Conservation (phyloP, 257 asterid genomes). For the Datura wrightii region DNA sequence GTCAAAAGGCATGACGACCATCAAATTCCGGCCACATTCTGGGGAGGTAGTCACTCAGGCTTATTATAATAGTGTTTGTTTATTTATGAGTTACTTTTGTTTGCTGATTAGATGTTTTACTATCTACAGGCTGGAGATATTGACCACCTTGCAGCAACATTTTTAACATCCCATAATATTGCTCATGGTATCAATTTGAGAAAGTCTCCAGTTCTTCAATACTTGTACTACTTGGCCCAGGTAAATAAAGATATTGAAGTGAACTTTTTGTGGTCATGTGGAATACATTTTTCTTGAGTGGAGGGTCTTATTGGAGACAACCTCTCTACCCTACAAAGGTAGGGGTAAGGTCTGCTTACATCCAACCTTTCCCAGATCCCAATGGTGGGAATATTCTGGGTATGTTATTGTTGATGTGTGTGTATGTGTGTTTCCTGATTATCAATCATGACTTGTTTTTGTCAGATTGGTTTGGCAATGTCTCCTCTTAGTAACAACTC, state of each 20-base stretch:
- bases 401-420: neutral
- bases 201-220: slow-evolving; percentile 94
- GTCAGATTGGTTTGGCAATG: slow-evolving; percentile 97
- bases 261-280: slow-evolving; percentile 20
- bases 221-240: slow-evolving; percentile 92
- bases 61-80: neutral
- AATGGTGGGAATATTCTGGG: neutral
- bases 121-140: slow-evolving; percentile 87
- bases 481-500: slow-evolving; percentile 99
- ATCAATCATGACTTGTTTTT: slow-evolving; percentile 22
- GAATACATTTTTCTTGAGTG: neutral
- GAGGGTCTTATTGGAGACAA: neutral
- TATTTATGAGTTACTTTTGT: slow-evolving; percentile 19
- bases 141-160: slow-evolving; percentile 97
- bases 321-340: slow-evolving; percentile 8
- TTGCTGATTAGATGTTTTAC: slow-evolving; percentile 32
- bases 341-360: neutral
- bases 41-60: slow-evolving; percentile 73
- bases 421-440: neutral
- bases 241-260: slow-evolving; percentile 48
- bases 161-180: slow-evolving; percentile 84
- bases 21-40: slow-evolving; percentile 96
- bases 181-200: slow-evolving; percentile 96
- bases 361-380: neutral
- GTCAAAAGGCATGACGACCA: slow-evolving; percentile 91